A percentile compares a stretch with the other conserved stretches of the same genome.
phyloP scores from a whole-genome alignment of 768 basidiomycete species.

The Rhizopogon sp. region DNA sequence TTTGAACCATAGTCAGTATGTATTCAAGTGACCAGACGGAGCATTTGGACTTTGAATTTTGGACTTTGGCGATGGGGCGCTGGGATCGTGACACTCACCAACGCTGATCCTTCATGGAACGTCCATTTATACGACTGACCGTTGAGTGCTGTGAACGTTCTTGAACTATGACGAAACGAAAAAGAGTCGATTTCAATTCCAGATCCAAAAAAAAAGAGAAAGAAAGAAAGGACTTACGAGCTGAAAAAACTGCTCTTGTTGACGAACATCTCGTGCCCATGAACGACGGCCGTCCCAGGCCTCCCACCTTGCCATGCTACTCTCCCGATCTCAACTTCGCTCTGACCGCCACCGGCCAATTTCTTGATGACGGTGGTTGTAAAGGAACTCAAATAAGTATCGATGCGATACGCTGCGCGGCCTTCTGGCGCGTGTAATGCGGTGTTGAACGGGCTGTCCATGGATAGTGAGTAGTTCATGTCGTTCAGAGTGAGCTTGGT shows the following conservation, averaged over 20 bases:
- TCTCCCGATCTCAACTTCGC: constrained; percentile 21
- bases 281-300: constrained; percentile 20
- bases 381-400: constrained; percentile 14
- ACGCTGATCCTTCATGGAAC: constrained; percentile 25
- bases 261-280: constrained; percentile 23
- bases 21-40: not conserved
- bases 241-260: constrained; percentile 22
- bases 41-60: not conserved
- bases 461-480: constrained; percentile 28
- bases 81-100: constrained; percentile 16
- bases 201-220: not conserved
- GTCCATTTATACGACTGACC: constrained; percentile 30
- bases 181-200: not conserved
- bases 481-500: not conserved
- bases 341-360: constrained; percentile 18
- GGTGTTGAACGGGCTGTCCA: constrained; percentile 28
- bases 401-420: constrained; percentile 23
- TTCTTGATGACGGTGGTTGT: constrained; percentile 19
- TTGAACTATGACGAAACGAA: constrained; percentile 14
- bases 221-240: constrained; percentile 19
- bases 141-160: constrained; percentile 29
- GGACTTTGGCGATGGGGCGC: not conserved
- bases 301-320: constrained; percentile 26
- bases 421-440: constrained; percentile 25
- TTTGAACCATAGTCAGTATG: not conserved